Conservation (phyloP, 108 stramenopile species). For the Cylindrotheca fusiformis region DNA sequence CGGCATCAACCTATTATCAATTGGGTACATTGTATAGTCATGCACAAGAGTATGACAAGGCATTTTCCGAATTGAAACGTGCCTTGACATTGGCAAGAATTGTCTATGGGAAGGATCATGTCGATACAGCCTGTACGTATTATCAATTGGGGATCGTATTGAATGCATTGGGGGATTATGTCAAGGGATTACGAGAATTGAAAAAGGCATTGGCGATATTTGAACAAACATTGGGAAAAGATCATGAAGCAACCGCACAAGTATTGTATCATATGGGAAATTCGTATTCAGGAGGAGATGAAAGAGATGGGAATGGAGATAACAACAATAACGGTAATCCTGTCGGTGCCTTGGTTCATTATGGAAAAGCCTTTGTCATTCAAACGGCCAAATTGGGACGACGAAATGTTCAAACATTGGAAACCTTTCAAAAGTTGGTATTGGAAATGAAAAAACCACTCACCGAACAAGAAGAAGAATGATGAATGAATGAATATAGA, state of each 20-base stretch:
- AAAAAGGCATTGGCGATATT: constrained; percentile 35
- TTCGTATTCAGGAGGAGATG: constrained; percentile 29
- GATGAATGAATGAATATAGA: too few species aligned
- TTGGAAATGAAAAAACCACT: constrained; percentile 37
- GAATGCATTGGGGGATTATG: constrained; percentile 31
- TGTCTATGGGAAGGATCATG: constrained; percentile 29
- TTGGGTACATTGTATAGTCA: constrained; percentile 30
- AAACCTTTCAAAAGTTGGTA: constrained; percentile 36
- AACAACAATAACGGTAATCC: constrained; percentile 28
- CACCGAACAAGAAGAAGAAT: too few species aligned
- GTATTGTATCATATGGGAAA: constrained; percentile 43
- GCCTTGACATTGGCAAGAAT: constrained; percentile 37
- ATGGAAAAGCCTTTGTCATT: constrained; percentile 35
- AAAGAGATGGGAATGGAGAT: too few species aligned
- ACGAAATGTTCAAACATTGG: constrained; percentile 36
- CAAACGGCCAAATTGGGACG: constrained; percentile 27
- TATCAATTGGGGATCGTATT: constrained; percentile 41
- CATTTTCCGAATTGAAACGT: constrained; percentile 34
- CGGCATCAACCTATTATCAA: constrained; percentile 39
- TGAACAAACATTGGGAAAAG: constrained; percentile 26
- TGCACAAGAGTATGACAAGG: constrained; percentile 30
- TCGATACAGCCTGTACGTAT: constrained; percentile 42
- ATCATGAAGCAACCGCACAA: constrained; percentile 38
- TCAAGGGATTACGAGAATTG: constrained; percentile 34
- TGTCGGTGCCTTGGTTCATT: constrained; percentile 30